Base-by-base conservation (phyloP, 179 eudicot species). In the Actinidia polygama region DNA sequence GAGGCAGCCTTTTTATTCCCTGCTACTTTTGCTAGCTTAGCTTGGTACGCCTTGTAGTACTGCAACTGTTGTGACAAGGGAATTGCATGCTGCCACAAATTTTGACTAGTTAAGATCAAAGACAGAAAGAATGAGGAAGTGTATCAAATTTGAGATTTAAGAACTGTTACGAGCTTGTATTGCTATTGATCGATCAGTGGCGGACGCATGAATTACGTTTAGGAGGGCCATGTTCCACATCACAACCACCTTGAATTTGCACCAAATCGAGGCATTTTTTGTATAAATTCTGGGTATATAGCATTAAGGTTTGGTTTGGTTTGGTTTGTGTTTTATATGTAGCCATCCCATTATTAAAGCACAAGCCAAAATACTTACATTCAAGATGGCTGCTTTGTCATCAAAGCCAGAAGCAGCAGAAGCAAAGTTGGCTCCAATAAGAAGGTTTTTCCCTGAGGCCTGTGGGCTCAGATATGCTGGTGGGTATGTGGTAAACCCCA, bases 331-430 rank as follows among this genome's bases (percentile, higher is more conserved):
- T 40, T 40, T 40, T 40, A 2, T 40, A 40, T 40, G 44, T 40
- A 40, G 44, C 44, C 44, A 40, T 40, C 3, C 44, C 44, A 40
- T 40, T 40, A 40, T 40, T 40, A 40, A 40, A 40, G 44, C 44
- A 14, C 47, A n/a, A 24, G 4, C 0, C 44, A 51, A 6, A 51
- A 23, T 12, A 15, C 88, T 89, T 85, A 94, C 98, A 71, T 78
- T 91, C 7, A 92, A 80, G 40, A 61, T 11, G 54, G 99, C 92
- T 11, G 99, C 93, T 84, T 87, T 88, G 26, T 93, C 98, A 81
- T 96, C 98, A 85, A 85, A 96, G 44, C 99, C 99, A 18, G 99
- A 87, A 51, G 84, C 99, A 84, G 99, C 99, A 36, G 99, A 96
- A 23, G 94, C 99, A 77, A 96, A 96, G 81, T 95, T 96, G 79